Conservation (phyloP, 441 rosid species). For the Theobroma grandiflorum region DNA sequence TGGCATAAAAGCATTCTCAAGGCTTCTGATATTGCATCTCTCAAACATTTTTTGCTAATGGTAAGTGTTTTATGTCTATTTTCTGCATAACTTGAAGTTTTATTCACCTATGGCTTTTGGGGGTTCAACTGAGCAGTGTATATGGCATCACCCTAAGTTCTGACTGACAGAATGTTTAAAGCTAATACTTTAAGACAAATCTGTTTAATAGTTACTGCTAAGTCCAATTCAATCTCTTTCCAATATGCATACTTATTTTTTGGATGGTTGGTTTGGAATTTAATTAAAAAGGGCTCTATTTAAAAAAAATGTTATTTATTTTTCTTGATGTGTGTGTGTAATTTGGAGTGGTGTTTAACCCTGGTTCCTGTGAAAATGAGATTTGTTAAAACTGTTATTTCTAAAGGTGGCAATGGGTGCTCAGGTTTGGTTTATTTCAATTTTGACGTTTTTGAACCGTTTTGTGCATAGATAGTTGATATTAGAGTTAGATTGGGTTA, state of each 20-base stretch:
- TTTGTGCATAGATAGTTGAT: neutral
- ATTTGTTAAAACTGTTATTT: neutral
- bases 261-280: neutral
- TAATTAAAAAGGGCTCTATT: neutral
- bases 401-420: neutral
- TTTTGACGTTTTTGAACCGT: neutral
- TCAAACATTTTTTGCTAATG: constrained; percentile 60
- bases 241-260: too few relatives aligned
- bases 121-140: neutral
- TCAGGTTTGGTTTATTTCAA: neutral
- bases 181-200: neutral
- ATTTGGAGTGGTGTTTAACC: too few relatives aligned
- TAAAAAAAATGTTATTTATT: neutral
- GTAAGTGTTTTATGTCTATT: constrained; percentile 50
- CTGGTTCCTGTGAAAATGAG: neutral
- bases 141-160: neutral
- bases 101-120: neutral
- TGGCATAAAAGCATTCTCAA: constrained; percentile 70
- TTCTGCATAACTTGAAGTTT: constrained; percentile 14
- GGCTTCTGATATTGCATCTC: constrained; percentile 60
- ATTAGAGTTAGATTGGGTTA: neutral
- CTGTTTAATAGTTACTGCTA: constrained; percentile 13
- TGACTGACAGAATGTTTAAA: neutral
- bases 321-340: neutral
- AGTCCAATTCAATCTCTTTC: neutral